A percentile compares a stretch with the other conserved stretches of the same genome.
These are phyloP conservation scores for Athelia psychrophila DNA, from an alignment of 1,284 basidiomycete species.

Conservation along the genomic window DNA sequence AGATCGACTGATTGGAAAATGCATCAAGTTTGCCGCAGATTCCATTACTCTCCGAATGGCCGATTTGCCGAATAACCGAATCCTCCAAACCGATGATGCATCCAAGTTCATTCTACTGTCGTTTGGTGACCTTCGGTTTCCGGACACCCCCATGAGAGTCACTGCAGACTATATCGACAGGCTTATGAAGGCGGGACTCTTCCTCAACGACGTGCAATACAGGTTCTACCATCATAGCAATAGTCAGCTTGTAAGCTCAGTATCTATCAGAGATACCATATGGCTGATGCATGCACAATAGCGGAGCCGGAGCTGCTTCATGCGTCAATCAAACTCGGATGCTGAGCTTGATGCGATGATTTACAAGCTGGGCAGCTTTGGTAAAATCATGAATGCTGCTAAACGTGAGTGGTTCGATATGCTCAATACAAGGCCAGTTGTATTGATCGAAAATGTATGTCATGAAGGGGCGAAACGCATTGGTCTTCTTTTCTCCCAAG, in stretches of 20 bases:
- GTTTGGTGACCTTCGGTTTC: constrained; percentile 52
- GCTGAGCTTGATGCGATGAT: constrained; percentile 52
- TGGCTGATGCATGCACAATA: constrained; percentile 18
- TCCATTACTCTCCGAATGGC: constrained; percentile 46
- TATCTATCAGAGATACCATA: not conserved
- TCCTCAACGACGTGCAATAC: constrained; percentile 56
- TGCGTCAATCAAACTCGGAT: constrained; percentile 51
- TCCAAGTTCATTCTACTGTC: constrained; percentile 53
- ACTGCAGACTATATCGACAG: constrained; percentile 54
- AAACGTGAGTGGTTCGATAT: constrained; percentile 43
- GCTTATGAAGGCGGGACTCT: constrained; percentile 51
- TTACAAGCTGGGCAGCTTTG: constrained; percentile 54
- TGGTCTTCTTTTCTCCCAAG: constrained; percentile 61
- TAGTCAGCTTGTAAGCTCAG: constrained; percentile 52
- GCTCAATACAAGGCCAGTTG: not conserved
- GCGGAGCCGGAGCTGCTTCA: constrained; percentile 60
- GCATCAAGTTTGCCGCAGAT: constrained; percentile 47
- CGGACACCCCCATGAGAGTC: constrained; percentile 40
- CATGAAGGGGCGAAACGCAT: constrained; percentile 60
- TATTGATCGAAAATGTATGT: not conserved
- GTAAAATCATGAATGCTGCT: constrained; percentile 56
- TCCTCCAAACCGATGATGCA: constrained; percentile 52
- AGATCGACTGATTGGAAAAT: constrained; percentile 37
- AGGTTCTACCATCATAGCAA: constrained; percentile 69
- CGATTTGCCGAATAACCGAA: constrained; percentile 52